A percentile compares a stretch with the other conserved stretches of the same genome.
Conservation (phyloP, 176 grass and related monocot genomes). For the Elaeis guineensis region DNA sequence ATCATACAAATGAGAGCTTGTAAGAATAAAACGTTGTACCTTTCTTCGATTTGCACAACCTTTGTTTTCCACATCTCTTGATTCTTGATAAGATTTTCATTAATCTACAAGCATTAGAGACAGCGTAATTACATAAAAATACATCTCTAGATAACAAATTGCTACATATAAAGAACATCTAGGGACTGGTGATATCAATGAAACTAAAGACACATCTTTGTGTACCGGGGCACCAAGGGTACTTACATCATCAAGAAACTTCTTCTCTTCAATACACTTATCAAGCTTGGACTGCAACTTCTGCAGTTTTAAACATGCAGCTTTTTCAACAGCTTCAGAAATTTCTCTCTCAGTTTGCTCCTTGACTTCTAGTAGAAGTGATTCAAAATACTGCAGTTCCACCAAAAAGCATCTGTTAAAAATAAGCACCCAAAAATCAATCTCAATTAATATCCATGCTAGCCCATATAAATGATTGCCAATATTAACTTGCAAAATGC, state of each 20-base stretch:
- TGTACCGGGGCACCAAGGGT: constrained; percentile 1
- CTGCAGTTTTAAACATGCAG: constrained; percentile 38
- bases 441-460: constrained; percentile 2
- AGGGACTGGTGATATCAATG: neutral
- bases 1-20: constrained; percentile 5
- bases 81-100: constrained; percentile 71
- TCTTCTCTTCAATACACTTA: constrained; percentile 57
- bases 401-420: constrained; percentile 2
- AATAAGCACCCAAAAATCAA: constrained; percentile 9
- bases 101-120: constrained; percentile 33
- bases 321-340: constrained; percentile 40
- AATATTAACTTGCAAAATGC: too few species aligned
- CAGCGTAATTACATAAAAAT: constrained; percentile 2
- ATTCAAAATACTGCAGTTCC: constrained; percentile 66
- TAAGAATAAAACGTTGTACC: constrained; percentile 29
- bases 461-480: too few species aligned
- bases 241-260: constrained; percentile 77
- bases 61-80: constrained; percentile 64
- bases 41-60: constrained; percentile 50
- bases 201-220: constrained; percentile 5
- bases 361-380: constrained; percentile 65
- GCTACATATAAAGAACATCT: constrained; percentile 1
- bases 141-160: constrained; percentile 12
- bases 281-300: constrained; percentile 63
- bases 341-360: constrained; percentile 72